Conservation (phyloP, 169 alveolate genomes). For the Miamiensis avidus region DNA sequence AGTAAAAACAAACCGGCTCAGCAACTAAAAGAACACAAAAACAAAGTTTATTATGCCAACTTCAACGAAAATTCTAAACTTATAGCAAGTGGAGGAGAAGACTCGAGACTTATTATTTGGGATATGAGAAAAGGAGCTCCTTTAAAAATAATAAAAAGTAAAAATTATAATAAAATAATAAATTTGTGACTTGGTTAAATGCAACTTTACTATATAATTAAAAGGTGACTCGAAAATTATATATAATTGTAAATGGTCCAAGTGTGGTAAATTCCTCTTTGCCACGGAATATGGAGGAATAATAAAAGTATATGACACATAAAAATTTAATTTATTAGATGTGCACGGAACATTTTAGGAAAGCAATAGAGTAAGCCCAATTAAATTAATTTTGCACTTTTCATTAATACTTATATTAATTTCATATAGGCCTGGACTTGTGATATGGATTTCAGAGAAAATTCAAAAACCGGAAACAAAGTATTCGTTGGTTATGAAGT, state of each 20-base stretch:
- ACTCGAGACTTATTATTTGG: conserved; percentile 43
- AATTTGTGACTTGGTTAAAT: conserved; percentile 12
- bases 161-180: background rate
- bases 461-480: conserved; percentile 20
- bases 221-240: conserved; percentile 38
- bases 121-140: conserved; percentile 39
- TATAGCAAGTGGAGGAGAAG: conserved; percentile 47
- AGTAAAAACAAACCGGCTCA: conserved; percentile 18
- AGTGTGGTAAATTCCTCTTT: conserved; percentile 31
- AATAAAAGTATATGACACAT: conserved; percentile 37
- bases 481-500: conserved; percentile 37
- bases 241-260: conserved; percentile 31
- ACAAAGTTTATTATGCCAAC: conserved; percentile 17
- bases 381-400: background rate
- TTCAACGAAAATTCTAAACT: conserved; percentile 26
- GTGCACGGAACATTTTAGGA: conserved; percentile 7
- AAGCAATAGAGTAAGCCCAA: conserved; percentile 20
- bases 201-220: background rate
- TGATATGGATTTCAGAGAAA: conserved; percentile 26
- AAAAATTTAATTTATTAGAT: conserved; percentile 26
- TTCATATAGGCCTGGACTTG: conserved; percentile 29
- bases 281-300: conserved; percentile 44
- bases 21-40: conserved; percentile 41
- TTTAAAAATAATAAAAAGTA: conserved; percentile 17
- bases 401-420: background rate